Base-by-base conservation (phyloP, 2,329 filamentous ascomycete species). In the Apiospora koreana region DNA sequence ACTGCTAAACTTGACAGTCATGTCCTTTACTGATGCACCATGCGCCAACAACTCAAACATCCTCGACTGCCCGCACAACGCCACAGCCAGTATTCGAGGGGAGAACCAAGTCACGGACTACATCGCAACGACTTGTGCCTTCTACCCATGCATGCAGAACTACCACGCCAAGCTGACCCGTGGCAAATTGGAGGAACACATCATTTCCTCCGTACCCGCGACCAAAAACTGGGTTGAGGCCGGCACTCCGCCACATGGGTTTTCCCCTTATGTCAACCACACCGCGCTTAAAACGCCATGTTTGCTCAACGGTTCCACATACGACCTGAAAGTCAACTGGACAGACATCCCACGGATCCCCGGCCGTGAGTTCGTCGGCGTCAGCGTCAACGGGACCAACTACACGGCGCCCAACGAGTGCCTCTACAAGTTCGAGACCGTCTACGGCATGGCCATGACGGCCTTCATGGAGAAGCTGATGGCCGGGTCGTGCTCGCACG, bases 1-100 rank as follows among this genome's bases (percentile, higher is more conserved):
- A 8, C 50, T 76, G 25, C 69, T 69, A 31, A 76, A 76, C 58
- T 54, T 76, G 25, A 77, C 75, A 38, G 69, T 74, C n/a, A 64
- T 77, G 8, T 23, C 72, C 2, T 38, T 75, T 16, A 73, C 73
- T 14, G 70, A 58, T 2, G 72, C 73, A 5, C 71, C 72, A 2
- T 76, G 74, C 68, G 54, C 71, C n/a, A 68, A 65, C 16, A 58
- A 67, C n/a, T n/a, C 67, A 2, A 69, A 67, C 25, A 69, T 65
- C 4, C 45, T 72, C 41, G 70, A 62, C 21, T 76, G 75, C 35
- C 75, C 75, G 1, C 70, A 75, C 35, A 23, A 69, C 18, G 25
- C 68, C 25, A 54, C 65, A 12, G 70, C 65, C 8, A 42, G 45
- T 25, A 67, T 69, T 7, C 42, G 23, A 9, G 25, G 48, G 14